Evolutionary conservation across 768 basidiomycete species (phyloP), one percentile per base, ranked within the genome.

Genomic region (Sarcomyxa edulis): DNA sequence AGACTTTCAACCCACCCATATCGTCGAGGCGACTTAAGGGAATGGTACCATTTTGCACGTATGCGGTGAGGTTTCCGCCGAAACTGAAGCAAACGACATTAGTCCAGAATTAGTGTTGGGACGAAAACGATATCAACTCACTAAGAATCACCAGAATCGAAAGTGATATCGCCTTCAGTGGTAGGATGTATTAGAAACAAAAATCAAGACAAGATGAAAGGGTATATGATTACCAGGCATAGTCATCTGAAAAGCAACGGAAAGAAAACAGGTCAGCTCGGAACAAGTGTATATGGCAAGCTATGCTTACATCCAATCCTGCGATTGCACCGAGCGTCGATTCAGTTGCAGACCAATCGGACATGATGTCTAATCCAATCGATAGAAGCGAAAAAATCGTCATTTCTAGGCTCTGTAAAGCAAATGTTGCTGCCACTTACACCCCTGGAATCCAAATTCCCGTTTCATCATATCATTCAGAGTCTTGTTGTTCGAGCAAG

Each of bases 401-500:
- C n/a, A n/a, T n/a, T n/a, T n/a, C n/a, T n/a, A n/a, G n/a, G n/a
- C n/a, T n/a, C n/a, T n/a, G n/a, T n/a, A n/a, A n/a, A n/a, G n/a
- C n/a, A n/a, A n/a, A n/a, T n/a, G n/a, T n/a, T n/a, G n/a, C n/a
- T n/a, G 12, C 1, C 19, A 62, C 72, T 51, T 43, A 75, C 71
- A 84, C 26, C 85, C 86, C 60, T 83, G 82, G 68, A 88, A 90
- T 8, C 79, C 84, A 37, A 71, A 74, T 57, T 90, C 81, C 32
- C 68, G 62, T 62, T 89, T 89, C 42, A 89, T 63, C n/a, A 90
- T 68, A 39, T 78, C 74, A 54, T 87, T 87, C 54, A 87, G 50
- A 33, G 76, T 66, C 45, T 76, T 76, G 58, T 78, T 69, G 49
- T 85, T 84, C 52, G 86, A 77, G 57, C 85, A 88, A 0, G 86